Evolutionary conservation across 495 filamentous ascomycete genomes (phyloP), one percentile per base, ranked within the genome.

Genomic region (Neurospora sublineolata): DNA sequence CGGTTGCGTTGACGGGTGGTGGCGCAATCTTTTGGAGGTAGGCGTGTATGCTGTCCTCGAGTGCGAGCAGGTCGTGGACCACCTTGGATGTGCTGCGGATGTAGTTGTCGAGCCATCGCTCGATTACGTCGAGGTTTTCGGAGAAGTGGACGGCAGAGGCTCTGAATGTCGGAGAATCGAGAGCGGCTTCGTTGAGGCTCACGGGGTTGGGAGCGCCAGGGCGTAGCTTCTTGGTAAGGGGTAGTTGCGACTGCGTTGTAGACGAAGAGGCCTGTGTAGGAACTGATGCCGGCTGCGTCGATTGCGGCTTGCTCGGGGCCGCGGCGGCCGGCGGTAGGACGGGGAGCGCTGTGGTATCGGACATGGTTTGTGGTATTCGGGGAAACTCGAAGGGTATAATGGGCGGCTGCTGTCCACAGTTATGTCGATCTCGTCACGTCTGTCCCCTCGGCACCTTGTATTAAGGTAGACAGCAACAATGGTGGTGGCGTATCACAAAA

Each of bases 81-180:
- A 99, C 84, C 82, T 91, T 94, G 16, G 89, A 87, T 2, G 93
- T 90, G 20, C 91, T 88, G 78, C 87, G 92, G 71, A 92, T 84
- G 79, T 97, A 97, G 72, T 86, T 87, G 46, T 97, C 94, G 33
- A 98, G 89, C 95, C 95, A 98, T 86, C 87, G 89, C 79, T 98
- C 96, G 69, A 98, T 87, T 70, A 87, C 86, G 70, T 98, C 95
- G 78, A 97, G 87, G 83, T 98, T 94, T 73, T 98, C 95, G 39
- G 89, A 85, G 83, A 97, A 97, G 83, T 97, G 94, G 44, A 91
- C 82, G 71, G 94, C 89, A 14, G 93, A 92, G 39, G 94, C 92
- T 72, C 95, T 91, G 81, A 98, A 99, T 42, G 94, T 96, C 30
- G 95, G 95, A 3, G 93, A 95, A 81, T 99, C 95, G 81, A 97